A percentile compares a stretch with the other conserved stretches of the same genome.
Evolutionary conservation across 768 basidiomycete species (phyloP).

Genomic region (Coprinopsis strossmayeri): DNA sequence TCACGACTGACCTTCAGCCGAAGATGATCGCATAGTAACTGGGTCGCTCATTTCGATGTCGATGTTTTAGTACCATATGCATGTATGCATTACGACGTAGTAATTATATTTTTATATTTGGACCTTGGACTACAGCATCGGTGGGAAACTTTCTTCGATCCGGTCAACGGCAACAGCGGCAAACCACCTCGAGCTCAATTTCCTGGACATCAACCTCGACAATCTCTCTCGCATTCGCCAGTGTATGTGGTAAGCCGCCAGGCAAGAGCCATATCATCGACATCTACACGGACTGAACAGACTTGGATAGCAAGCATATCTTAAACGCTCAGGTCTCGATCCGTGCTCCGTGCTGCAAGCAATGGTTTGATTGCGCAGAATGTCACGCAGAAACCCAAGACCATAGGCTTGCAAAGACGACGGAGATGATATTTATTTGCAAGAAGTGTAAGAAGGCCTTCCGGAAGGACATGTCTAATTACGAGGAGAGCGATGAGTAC

Average conservation of each 20-base stretch:
- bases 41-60: background rate
- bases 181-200: too few relatives aligned
- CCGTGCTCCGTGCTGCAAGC: slow-evolving; percentile 94
- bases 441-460: slow-evolving; percentile 82
- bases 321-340: slow-evolving; percentile 95
- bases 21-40: background rate
- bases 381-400: slow-evolving; percentile 85
- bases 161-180: too few relatives aligned
- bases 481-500: slow-evolving; percentile 97
- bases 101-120: too few relatives aligned
- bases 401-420: slow-evolving; percentile 66
- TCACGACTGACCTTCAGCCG: slow-evolving; percentile 27
- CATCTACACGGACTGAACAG: slow-evolving; percentile 1
- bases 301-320: slow-evolving; percentile 76
- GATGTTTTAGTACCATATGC: too few relatives aligned
- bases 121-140: background rate
- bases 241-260: slow-evolving; percentile 13
- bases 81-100: too few relatives aligned
- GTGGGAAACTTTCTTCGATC: slow-evolving; percentile 3
- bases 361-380: slow-evolving; percentile 96
- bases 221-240: background rate
- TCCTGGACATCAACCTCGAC: background rate
- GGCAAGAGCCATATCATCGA: background rate
- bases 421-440: slow-evolving; percentile 54
- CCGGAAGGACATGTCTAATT: slow-evolving; percentile 85